Percentiles rank a stretch among this genome's conserved stretches.
Evolutionary conservation across 1,139 yeast genomes (phyloP).

Genomic region (Debaryomyces psychrophilus): DNA sequence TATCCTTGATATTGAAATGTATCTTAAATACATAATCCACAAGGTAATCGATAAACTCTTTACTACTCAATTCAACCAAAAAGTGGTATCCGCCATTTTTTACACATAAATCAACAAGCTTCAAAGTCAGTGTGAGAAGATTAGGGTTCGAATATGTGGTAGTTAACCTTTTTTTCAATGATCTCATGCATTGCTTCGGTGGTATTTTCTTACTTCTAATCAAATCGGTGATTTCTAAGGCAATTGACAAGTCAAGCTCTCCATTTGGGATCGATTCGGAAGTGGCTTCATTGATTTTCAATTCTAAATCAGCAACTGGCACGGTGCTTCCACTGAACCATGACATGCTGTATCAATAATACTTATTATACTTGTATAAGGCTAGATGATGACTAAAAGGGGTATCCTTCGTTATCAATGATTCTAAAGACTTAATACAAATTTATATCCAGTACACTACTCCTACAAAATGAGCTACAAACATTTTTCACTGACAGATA

Average conservation of each 20-base stretch:
- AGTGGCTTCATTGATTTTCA: constrained; percentile 75
- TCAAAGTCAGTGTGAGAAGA: constrained; percentile 71
- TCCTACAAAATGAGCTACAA: not conserved
- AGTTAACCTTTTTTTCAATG: constrained; percentile 73
- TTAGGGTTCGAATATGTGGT: constrained; percentile 70
- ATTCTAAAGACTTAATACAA: not conserved
- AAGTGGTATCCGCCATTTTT: constrained; percentile 94
- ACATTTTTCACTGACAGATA: not conserved
- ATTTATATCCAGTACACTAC: not conserved
- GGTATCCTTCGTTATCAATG: constrained; percentile 4
- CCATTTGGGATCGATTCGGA: constrained; percentile 91
- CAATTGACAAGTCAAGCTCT: constrained; percentile 77
- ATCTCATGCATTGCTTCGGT: constrained; percentile 83
- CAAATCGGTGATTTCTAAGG: constrained; percentile 85
- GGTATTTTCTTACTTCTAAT: constrained; percentile 84
- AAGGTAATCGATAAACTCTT: constrained; percentile 83
- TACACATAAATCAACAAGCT: constrained; percentile 81
- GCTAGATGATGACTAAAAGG: not conserved
- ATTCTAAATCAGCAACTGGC: constrained; percentile 57
- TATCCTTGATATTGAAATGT: constrained; percentile 38
- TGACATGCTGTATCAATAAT: constrained; percentile 42
- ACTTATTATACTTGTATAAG: not conserved
- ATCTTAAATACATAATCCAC: constrained; percentile 46
- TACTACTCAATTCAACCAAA: constrained; percentile 73
- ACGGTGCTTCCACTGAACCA: constrained; percentile 60